A percentile compares a stretch with the other conserved stretches of the same genome.
Evolutionary conservation across 192 early-diverging fungal genomes (phyloP).

Genomic region (Coemansia furcata): DNA sequence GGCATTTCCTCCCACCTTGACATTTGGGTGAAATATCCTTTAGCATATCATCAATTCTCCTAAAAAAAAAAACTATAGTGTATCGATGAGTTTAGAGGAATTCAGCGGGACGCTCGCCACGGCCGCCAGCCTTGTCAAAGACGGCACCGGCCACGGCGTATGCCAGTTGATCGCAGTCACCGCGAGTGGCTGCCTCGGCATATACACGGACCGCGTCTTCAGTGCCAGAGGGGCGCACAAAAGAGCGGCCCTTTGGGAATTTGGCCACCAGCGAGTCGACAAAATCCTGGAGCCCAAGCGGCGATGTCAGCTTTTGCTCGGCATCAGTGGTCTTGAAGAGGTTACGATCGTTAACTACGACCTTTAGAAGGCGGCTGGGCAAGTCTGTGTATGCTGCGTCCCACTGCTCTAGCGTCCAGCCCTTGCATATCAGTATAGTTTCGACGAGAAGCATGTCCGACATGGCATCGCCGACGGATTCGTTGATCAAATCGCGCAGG

Average conservation of each 20-base stretch:
- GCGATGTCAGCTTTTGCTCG: constrained; percentile 86
- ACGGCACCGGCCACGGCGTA: constrained; percentile 87
- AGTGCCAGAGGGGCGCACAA: constrained; percentile 97
- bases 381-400: constrained; percentile 91
- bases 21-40: neutral
- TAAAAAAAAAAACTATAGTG: neutral
- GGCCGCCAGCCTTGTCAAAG: constrained; percentile 90
- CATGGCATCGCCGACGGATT: constrained; percentile 97
- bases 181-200: constrained; percentile 92
- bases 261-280: constrained; percentile 84
- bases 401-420: constrained; percentile 84
- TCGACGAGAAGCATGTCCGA: constrained; percentile 97
- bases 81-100: constrained; percentile 25
- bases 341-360: constrained; percentile 80
- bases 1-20: too few relatives aligned
- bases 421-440: constrained; percentile 80
- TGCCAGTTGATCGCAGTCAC: constrained; percentile 85
- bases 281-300: constrained; percentile 80
- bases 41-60: neutral
- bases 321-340: constrained; percentile 97
- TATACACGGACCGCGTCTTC: constrained; percentile 99
- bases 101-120: constrained; percentile 74
- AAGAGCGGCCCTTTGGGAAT: constrained; percentile 84
- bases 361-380: constrained; percentile 94
- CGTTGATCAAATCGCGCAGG: constrained; percentile 94